Evolutionary conservation across 345 rosid species (phyloP).

Genomic region (Microthlaspi erraticum): DNA sequence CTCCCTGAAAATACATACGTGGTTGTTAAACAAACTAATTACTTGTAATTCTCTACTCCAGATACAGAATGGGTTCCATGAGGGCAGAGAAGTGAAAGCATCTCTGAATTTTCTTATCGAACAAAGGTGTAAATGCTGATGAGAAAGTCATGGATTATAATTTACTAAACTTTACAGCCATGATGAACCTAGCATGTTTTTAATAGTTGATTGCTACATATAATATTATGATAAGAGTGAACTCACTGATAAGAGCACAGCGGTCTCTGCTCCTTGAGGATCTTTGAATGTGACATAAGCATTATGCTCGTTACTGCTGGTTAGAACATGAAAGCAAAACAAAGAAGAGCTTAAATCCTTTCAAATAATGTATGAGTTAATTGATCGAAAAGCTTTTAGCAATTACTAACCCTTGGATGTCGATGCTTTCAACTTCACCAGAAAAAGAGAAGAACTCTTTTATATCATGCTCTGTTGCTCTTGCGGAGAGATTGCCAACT

Average conservation of each 20-base stretch:
- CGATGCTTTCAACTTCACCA: slow-evolving; percentile 80
- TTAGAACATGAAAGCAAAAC: slow-evolving; percentile 29
- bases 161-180: background rate
- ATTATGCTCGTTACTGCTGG: slow-evolving; percentile 52
- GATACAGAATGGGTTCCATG: slow-evolving; percentile 12
- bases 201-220: background rate
- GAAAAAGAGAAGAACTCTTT: slow-evolving; percentile 95
- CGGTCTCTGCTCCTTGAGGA: slow-evolving; percentile 84
- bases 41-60: background rate
- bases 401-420: slow-evolving; percentile 58
- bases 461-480: slow-evolving; percentile 74
- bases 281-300: slow-evolving; percentile 85
- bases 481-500: slow-evolving; percentile 72
- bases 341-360: background rate
- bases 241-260: slow-evolving; percentile 82
- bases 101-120: background rate
- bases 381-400: background rate
- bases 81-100: slow-evolving; percentile 1
- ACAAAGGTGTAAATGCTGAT: slow-evolving; percentile 5
- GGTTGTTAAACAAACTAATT: slow-evolving; percentile 17
- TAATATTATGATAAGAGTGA: slow-evolving; percentile 12
- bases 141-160: slow-evolving; percentile 24
- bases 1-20: slow-evolving; percentile 54
- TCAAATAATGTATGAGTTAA: background rate
- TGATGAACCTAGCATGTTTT: slow-evolving; percentile 9